Evolutionary conservation across 225 moss, liverwort and hornwort species (phyloP), one percentile per base, ranked within the genome.

Genomic region (Pleurozium schreberi): DNA sequence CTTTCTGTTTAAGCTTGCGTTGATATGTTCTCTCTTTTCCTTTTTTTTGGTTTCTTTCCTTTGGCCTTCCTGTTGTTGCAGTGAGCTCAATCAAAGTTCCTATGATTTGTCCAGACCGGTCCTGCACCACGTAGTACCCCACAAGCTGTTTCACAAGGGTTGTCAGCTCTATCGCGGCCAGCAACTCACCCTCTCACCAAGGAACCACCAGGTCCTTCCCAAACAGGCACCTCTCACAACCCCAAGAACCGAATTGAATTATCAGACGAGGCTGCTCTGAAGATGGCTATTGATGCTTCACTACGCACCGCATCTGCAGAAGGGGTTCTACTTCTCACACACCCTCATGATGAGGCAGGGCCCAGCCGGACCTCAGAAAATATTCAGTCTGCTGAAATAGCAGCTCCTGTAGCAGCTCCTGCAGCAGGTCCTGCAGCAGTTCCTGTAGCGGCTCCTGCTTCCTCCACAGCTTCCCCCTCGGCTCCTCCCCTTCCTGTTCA

Each of bases 221-320:
- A 57, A 84, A 60, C 60, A 88, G 67, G 66, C 86, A 70, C 61
- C 12, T 50, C 87, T 59, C 84, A 16, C 52, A 88, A 52, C 77
- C 61, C 68, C 64, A 61, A 82, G 68, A 89, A 88, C 73, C 65
- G 90, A 26, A 75, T 36, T 27, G 91, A 84, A 9, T 57, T 90
- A 85, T 89, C 95, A 38, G 97, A 98, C 38, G 97, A 96, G 63
- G 90, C 95, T 28, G 96, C 95, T 21, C 82, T 97, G 76, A 95
- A 94, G 79, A 94, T 98, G 96, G 98, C 98, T 9, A 97, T 98
- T 11, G 94, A 96, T 50, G 95, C 95, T 58, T 98, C 98, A 8
- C 81, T 98, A 55, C 93, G 93, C 34, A 96, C 95, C 22, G 98
- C 98, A 33, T 95, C 97, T 77, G 94, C 73, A 36, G 98, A 98